Percentiles rank a stretch among this genome's conserved stretches.
Conservation (phyloP, 2,329 filamentous ascomycete genomes). For the Colletotrichum sp. region DNA sequence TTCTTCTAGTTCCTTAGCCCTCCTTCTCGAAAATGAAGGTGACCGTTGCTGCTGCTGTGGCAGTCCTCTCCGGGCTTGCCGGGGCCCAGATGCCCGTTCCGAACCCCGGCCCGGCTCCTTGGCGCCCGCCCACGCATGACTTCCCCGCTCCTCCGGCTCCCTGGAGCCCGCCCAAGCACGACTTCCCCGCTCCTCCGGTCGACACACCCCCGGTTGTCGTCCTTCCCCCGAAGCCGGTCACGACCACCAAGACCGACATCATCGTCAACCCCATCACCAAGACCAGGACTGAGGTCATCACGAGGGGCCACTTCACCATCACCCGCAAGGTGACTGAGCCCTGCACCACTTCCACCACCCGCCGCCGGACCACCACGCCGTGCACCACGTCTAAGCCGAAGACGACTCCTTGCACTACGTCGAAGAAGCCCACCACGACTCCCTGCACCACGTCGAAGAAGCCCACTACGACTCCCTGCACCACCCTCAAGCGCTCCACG, state of each 20-base stretch:
- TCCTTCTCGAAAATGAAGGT: constrained; percentile 12
- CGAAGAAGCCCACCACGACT: not conserved
- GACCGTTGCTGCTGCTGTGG: not conserved
- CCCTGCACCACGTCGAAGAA: not conserved
- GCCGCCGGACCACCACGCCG: not conserved
- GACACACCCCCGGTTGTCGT: not conserved
- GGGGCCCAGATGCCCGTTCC: not conserved
- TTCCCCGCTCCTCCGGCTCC: not conserved
- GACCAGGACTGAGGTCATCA: not conserved
- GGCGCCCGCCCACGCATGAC: not conserved
- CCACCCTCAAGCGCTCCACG: not conserved
- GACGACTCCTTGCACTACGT: not conserved
- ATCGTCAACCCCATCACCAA: not conserved
- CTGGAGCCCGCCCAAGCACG: not conserved
- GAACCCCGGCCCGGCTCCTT: not conserved
- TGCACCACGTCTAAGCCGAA: not conserved
- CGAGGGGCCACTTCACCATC: not conserved
- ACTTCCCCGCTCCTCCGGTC: not conserved
- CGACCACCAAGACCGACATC: not conserved
- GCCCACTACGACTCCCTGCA: not conserved
- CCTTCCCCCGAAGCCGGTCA: not conserved
- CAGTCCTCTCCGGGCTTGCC: constrained; percentile 12
- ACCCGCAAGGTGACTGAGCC: not conserved
- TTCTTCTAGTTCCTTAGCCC: not conserved
- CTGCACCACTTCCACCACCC: not conserved